Base-by-base conservation (phyloP, 345 rosid genomes). In the Stellera chamaejasme region DNA sequence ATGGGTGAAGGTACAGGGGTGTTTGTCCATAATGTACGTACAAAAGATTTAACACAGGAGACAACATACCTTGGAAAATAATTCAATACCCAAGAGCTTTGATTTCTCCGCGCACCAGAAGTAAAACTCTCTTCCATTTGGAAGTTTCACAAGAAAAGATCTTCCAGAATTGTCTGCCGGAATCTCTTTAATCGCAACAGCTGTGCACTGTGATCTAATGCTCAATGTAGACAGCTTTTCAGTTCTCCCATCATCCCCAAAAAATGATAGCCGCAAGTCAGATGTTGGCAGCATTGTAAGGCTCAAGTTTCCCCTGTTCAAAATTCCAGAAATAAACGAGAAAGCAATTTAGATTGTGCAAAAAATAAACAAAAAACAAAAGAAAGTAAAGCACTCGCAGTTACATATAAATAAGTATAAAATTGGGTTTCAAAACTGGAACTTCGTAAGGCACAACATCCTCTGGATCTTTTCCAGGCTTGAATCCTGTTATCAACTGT, bases 21-120 rank as follows among this genome's bases (percentile, higher is more conserved):
- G 23, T 10, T 42, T 11, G 10, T 47, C 14, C 9, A 7, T 13
- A 49, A 49, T 41, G 45, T 39, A 57, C 52, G 14, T 43, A 52
- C 2, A 25, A 62, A 32, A 32, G 39, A 5, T 32, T 32, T 16
- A 66, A 6, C 3, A 56, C 57, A 56, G 45, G 14, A 46, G n/a
- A 58, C 14, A 27, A 44, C 56, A 27, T 76, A 94, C 99, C 97
- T 90, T 94, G 12, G 81, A 67, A 53, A 82, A 82, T 72, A 94
- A 78, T 78, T 94, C 99, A 61, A 62, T 50, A 67, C 96, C 97
- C 62, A 90, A 58, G 68, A 85, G 95, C 70, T 80, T 85, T 27
- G 87, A 85, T 73, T 82, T 94, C 82, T 94, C 99, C 0, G 97
- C 82, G 76, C 96, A 90, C 99, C 99, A 94, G 46, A 77, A 93